Evolutionary conservation across 345 rosid genomes (phyloP), one percentile per base, ranked within the genome.

Genomic region (Aquilaria sinensis): DNA sequence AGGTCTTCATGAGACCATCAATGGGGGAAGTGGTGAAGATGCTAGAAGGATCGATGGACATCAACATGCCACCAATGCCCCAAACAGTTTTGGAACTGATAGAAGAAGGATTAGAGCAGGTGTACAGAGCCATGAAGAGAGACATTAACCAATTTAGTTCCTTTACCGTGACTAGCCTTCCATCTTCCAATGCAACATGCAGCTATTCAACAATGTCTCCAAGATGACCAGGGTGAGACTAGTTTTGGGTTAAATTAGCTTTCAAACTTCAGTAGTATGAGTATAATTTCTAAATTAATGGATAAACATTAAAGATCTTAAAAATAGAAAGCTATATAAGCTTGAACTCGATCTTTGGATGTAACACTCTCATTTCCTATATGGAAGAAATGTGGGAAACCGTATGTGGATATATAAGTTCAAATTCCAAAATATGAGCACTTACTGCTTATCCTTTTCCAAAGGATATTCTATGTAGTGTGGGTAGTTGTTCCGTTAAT

Each of bases 171-270:
- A 75, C 80, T 10, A 74, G 70, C 50, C 77, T 67, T 43, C 67
- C 72, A 43, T 79, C 89, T 10, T 80, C 96, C 62, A 77, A 53
- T 10, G 98, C 98, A 51, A 82, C 98, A 2, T 92, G 91, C 55
- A 89, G 96, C 72, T 73, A 83, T 69, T 89, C 98, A 4, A 78
- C 96, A 14, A 92, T 92, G 98, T 92, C 96, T 12, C 96, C 96
- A 49, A 82, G 98, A 78, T 88, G 80, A 68, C 49, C 51, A 37
- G 1, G 16, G 10, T 23, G 23, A 23, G 23, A 23, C 23, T 23
- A 23, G 23, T 37, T 37, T 37, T 37, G 43, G 43, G 5, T 37
- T 37, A 9, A 37, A 2, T 37, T 37, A 9, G n/a, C 1, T 49
- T 49, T 10, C 51, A 67, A 48, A 55, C 31, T 55, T 10, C 1